Evolutionary conservation across 768 basidiomycete species (phyloP).

Genomic region (Mycena amicta): DNA sequence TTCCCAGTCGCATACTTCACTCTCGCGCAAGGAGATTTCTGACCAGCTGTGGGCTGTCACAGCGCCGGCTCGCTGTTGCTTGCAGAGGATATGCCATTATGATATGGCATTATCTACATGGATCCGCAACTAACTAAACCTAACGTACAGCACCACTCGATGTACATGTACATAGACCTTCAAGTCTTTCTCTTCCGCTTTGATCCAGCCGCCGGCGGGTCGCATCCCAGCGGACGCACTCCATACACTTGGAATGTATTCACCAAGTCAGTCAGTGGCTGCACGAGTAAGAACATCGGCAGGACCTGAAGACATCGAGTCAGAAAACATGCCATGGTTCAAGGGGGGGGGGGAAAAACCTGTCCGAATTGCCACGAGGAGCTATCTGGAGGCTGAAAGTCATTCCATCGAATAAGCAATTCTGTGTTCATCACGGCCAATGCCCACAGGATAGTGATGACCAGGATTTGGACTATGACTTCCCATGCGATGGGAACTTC

Average conservation of each 20-base stretch:
- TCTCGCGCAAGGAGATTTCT: too few species aligned
- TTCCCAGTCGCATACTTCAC: too few species aligned
- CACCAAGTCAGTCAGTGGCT: slow-evolving; percentile 18
- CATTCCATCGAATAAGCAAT: slow-evolving; percentile 20
- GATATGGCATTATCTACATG: too few species aligned
- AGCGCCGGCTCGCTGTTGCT: too few species aligned
- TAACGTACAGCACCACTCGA: too few species aligned
- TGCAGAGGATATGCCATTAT: too few species aligned
- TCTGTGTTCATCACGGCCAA: slow-evolving; percentile 26
- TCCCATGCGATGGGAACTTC: slow-evolving; percentile 20
- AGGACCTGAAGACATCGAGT: too few species aligned
- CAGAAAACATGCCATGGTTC: too few species aligned
- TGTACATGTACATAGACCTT: too few species aligned
- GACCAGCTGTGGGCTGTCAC: too few species aligned
- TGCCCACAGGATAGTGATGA: slow-evolving; percentile 19
- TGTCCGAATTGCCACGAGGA: slow-evolving; percentile 26
- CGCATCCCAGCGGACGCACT: slow-evolving; percentile 9
- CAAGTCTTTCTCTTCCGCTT: too few species aligned
- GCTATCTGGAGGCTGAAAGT: slow-evolving; percentile 3
- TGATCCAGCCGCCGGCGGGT: neutral
- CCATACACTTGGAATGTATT: slow-evolving; percentile 18
- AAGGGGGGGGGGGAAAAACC: slow-evolving; percentile 12
- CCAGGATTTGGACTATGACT: slow-evolving; percentile 15
- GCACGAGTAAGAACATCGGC: slow-evolving; percentile 25
- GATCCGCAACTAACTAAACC: too few species aligned